These are phyloP conservation scores for Taphrina wiesneri DNA, from an alignment of 1,139 yeast species.

Conservation along the genomic window DNA sequence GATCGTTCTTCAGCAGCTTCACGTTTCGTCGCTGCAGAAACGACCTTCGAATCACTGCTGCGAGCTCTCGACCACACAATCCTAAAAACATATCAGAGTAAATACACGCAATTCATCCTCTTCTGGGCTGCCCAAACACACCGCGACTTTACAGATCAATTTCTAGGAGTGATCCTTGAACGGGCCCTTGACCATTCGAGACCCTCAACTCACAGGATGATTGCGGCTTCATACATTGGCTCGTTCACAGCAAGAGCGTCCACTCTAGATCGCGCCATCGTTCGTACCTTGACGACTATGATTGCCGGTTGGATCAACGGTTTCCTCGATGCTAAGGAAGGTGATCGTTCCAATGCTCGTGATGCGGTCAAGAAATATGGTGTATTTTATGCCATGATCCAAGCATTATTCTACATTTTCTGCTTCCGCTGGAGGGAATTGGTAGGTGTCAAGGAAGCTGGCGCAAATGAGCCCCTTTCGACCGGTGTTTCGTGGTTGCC, in stretches of 20 bases:
- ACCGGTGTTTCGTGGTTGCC: constrained; percentile 66
- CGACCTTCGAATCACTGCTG: constrained; percentile 34
- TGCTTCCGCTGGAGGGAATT: constrained; percentile 78
- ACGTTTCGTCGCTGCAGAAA: constrained; percentile 12
- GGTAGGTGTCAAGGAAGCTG: constrained; percentile 46
- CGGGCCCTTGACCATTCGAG: constrained; percentile 71
- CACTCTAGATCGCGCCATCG: constrained; percentile 66
- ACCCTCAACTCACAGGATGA: constrained; percentile 71
- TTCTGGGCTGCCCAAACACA: constrained; percentile 82
- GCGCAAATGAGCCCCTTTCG: constrained; percentile 44
- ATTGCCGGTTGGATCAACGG: constrained; percentile 79
- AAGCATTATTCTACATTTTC: constrained; percentile 83
- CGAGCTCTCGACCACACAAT: constrained; percentile 44
- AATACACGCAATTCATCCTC: constrained; percentile 80
- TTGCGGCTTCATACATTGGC: constrained; percentile 87
- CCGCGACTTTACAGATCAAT: constrained; percentile 80
- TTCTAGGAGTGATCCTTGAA: constrained; percentile 76
- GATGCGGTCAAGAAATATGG: constrained; percentile 59
- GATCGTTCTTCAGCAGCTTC: not conserved
- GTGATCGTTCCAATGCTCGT: constrained; percentile 59
- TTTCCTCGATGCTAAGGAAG: constrained; percentile 78
- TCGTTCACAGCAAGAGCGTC: constrained; percentile 90
- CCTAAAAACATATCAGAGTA: constrained; percentile 88
- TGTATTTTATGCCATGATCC: constrained; percentile 89
- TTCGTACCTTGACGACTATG: constrained; percentile 75